Evolutionary conservation across 768 basidiomycete genomes (phyloP).

Genomic region (Lactifluus subvellereus): DNA sequence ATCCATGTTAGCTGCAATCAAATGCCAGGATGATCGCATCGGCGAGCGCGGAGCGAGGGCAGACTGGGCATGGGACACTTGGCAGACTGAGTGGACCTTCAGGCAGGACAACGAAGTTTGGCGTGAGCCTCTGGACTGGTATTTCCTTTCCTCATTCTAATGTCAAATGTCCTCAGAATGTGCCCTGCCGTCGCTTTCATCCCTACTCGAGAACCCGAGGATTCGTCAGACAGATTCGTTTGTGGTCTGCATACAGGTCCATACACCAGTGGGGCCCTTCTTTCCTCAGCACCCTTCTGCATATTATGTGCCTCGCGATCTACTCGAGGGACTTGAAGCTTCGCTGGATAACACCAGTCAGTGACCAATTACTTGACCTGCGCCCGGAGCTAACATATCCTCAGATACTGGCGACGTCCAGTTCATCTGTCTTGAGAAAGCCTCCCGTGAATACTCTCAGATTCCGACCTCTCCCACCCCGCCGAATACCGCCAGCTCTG

Average conservation of each 20-base stretch:
- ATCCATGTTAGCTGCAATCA: conserved; percentile 70
- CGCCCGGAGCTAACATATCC: background rate
- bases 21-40: conserved; percentile 51
- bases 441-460: conserved; percentile 31
- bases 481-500: conserved; percentile 30
- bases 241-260: conserved; percentile 69
- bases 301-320: conserved; percentile 58
- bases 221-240: conserved; percentile 62
- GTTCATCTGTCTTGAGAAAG: conserved; percentile 64
- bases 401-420: conserved; percentile 70
- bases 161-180: conserved; percentile 40
- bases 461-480: conserved; percentile 28
- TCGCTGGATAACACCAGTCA: conserved; percentile 67
- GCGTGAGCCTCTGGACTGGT: conserved; percentile 40
- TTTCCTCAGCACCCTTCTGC: conserved; percentile 62
- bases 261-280: conserved; percentile 47
- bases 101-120: conserved; percentile 66
- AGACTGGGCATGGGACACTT: conserved; percentile 70
- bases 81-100: conserved; percentile 69
- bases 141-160: background rate
- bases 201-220: conserved; percentile 51
- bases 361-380: conserved; percentile 23
- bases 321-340: conserved; percentile 63
- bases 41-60: conserved; percentile 60
- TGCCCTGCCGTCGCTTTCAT: conserved; percentile 55